phyloP scores from a whole-genome alignment of 2,329 filamentous ascomycete species.

The Diplocarpon mali region DNA sequence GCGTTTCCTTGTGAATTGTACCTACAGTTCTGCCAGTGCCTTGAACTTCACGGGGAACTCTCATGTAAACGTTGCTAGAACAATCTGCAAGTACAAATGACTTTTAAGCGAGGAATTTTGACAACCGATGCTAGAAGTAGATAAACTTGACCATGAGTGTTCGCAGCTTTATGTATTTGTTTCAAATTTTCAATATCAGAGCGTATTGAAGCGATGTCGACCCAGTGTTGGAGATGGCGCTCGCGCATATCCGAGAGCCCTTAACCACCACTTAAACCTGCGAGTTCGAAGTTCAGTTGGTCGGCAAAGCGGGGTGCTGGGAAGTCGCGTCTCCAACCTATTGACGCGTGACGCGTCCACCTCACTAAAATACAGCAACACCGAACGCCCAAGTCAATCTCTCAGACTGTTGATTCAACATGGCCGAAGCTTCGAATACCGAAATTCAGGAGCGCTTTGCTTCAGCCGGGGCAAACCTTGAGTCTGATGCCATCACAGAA shows the following conservation, averaged over 20 bases:
- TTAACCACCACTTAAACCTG: background rate
- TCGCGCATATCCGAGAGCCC: background rate
- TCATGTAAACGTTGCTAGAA: too few species aligned
- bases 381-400: background rate
- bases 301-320: background rate
- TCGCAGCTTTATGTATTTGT: too few species aligned
- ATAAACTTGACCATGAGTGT: too few species aligned
- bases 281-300: background rate
- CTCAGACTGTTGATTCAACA: background rate
- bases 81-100: too few species aligned
- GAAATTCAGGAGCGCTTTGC: constrained; percentile 23
- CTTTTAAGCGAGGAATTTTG: too few species aligned
- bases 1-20: too few species aligned
- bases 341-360: constrained; percentile 5
- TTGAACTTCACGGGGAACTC: too few species aligned
- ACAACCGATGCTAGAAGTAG: too few species aligned
- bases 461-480: constrained; percentile 34
- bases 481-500: constrained; percentile 69
- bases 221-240: background rate
- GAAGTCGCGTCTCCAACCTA: constrained; percentile 4
- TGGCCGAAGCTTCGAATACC: constrained; percentile 4
- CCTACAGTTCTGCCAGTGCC: too few species aligned
- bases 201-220: too few species aligned
- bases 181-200: too few species aligned
- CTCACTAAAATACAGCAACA: background rate